phyloP scores from a whole-genome alignment of 495 filamentous ascomycete genomes.

The Trypethelium eluteriae region DNA sequence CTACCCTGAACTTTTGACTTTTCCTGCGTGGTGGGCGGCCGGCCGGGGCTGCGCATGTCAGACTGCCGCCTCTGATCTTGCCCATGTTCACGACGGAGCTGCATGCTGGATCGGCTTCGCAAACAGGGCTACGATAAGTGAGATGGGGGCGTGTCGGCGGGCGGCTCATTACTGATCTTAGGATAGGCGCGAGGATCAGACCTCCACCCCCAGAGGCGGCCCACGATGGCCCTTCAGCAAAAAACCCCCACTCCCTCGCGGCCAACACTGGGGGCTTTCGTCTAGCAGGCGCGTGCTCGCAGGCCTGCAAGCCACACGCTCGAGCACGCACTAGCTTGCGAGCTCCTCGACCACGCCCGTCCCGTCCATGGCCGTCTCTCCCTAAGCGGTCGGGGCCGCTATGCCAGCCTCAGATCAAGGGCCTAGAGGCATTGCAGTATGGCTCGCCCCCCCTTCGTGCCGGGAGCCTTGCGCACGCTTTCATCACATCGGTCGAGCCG shows the following conservation, averaged over 20 bases:
- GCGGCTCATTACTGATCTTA: background rate
- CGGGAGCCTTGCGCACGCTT: constrained; percentile 12
- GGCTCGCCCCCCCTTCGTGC: constrained; percentile 1
- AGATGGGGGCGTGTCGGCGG: constrained; percentile 6
- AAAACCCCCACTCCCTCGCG: constrained; percentile 6
- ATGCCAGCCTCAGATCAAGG: constrained; percentile 11
- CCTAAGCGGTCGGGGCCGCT: constrained; percentile 12
- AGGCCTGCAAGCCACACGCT: constrained; percentile 9
- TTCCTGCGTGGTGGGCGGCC: background rate
- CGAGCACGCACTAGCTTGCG: constrained; percentile 3
- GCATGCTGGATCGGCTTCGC: constrained; percentile 11
- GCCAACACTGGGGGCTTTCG: constrained; percentile 2
- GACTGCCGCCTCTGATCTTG: constrained; percentile 1
- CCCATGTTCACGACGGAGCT: background rate
- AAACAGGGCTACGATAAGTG: constrained; percentile 11
- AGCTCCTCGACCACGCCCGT: background rate
- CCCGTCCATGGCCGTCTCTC: constrained; percentile 9
- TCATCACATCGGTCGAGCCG: constrained; percentile 12
- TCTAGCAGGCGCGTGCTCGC: constrained; percentile 9
- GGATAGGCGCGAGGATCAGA: background rate
- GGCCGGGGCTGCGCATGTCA: constrained; percentile 5
- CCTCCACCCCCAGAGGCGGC: background rate
- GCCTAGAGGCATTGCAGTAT: constrained; percentile 10
- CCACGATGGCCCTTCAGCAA: background rate
- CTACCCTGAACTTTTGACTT: background rate